phyloP scores from a whole-genome alignment of 345 rosid species.

The Ricinus communis region DNA sequence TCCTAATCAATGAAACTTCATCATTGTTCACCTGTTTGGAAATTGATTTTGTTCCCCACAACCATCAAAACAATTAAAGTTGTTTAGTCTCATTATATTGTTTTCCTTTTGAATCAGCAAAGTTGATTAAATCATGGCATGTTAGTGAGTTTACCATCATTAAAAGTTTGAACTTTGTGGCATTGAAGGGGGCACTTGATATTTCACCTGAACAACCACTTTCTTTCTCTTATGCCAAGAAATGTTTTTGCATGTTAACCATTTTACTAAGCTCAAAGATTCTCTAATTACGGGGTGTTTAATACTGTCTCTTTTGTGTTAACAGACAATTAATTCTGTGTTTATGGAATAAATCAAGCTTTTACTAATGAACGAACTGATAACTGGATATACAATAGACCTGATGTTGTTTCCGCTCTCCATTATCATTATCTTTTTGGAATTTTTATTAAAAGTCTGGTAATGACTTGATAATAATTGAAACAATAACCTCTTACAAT shows the following conservation, averaged over 20 bases:
- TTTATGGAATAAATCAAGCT: too few relatives aligned
- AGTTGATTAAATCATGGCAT: slow-evolving; percentile 69
- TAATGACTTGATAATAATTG: too few relatives aligned
- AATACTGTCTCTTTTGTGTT: too few relatives aligned
- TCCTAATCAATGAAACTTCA: slow-evolving; percentile 52
- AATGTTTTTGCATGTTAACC: background rate
- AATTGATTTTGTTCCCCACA: slow-evolving; percentile 95
- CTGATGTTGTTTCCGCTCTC: slow-evolving; percentile 9
- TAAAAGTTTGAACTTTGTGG: slow-evolving; percentile 55
- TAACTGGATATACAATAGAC: background rate
- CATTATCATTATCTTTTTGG: background rate
- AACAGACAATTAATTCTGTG: too few relatives aligned
- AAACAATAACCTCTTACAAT: too few relatives aligned
- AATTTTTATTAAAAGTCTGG: background rate
- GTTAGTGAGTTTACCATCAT: slow-evolving; percentile 81
- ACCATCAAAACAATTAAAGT: slow-evolving; percentile 47
- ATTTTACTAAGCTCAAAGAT: background rate
- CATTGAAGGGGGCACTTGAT: slow-evolving; percentile 31
- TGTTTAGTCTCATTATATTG: slow-evolving; percentile 65
- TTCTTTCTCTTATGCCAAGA: slow-evolving; percentile 25
- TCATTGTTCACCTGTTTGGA: slow-evolving; percentile 77
- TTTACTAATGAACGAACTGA: background rate
- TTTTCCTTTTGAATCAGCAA: slow-evolving; percentile 59
- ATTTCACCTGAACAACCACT: slow-evolving; percentile 51
- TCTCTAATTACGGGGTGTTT: slow-evolving; percentile 5